phyloP scores from a whole-genome alignment of 2,329 filamentous ascomycete genomes.

The Esteya vermicola region DNA sequence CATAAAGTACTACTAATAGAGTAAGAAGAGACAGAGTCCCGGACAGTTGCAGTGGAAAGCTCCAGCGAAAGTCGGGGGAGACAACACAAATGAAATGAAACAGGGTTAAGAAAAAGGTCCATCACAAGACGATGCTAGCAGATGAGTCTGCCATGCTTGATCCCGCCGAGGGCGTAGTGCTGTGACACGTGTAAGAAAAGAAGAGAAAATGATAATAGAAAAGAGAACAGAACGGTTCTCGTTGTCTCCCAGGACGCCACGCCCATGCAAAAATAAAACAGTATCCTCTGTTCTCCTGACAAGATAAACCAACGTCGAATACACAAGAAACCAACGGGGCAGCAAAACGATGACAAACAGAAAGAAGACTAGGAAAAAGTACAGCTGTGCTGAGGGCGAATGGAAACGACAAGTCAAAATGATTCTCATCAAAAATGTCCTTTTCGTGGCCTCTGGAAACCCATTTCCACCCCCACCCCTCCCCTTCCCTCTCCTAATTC shows the following conservation, averaged over 20 bases:
- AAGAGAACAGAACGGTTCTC: background rate
- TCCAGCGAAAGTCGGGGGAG: too few relatives aligned
- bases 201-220: background rate
- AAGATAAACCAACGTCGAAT: background rate
- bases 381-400: too few relatives aligned
- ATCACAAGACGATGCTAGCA: background rate
- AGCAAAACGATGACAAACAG: background rate
- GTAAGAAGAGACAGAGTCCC: too few relatives aligned
- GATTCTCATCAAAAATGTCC: background rate
- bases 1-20: too few relatives aligned
- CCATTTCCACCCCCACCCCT: too few relatives aligned
- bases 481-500: too few relatives aligned
- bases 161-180: background rate
- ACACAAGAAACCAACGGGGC: background rate
- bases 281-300: background rate
- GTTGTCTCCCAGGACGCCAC: slow-evolving; percentile 1
- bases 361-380: background rate
- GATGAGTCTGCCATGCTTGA: background rate
- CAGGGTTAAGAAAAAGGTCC: too few relatives aligned
- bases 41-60: too few relatives aligned
- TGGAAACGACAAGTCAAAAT: too few relatives aligned
- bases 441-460: too few relatives aligned
- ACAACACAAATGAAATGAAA: too few relatives aligned
- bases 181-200: background rate
- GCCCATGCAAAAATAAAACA: slow-evolving; percentile 4